Base-by-base conservation (phyloP, 345 rosid species). In the Hirschfeldia incana region DNA sequence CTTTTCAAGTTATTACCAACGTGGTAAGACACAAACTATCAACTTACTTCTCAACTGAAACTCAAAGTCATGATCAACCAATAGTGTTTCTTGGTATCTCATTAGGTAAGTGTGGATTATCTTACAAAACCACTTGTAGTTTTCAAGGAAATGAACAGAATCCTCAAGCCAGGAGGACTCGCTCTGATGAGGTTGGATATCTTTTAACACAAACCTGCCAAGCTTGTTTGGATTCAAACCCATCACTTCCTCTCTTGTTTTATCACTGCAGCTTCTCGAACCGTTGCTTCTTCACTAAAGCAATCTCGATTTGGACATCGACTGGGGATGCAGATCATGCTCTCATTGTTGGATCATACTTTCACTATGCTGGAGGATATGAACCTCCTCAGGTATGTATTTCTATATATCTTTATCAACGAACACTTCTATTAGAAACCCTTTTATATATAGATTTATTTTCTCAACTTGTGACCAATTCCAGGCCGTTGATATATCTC, bases 401-500 rank as follows among this genome's bases (percentile, higher is more conserved):
- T 65, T 75, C 51, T 59, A 37, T 37, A 63, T 33, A 39, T 37
- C 55, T 28, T 17, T 69, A 44, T 75, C 79, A 33, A 59, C 60
- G 59, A 12, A 36, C 12, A 6, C 53, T 77, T 46, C 30, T 36
- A 37, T 11, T 46, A 62, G 13, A 49, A 29, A 61, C 2, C 36
- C 39, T 2, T 62, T 3, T 28, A 6, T 62, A 6, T 16, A 32
- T 49, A 32, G 2, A 29, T 30, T 73, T 11, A 26, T 63, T 60
- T 49, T 16, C 53, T 16, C 53, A 33, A 78, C 12, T 74, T 29
- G 26, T 80, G 58, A 79, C 39, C 44, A 49, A 60, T 73, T 44
- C 91, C 91, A 94, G 97, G 94, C 97, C 33, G 95, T 89, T 72
- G 94, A 94, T 80, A 86, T 92, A 81, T 92, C 98, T 83, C 97